A percentile compares a stretch with the other conserved stretches of the same genome.
phyloP scores from a whole-genome alignment of 345 rosid species.

The Aquilaria malaccensis region DNA sequence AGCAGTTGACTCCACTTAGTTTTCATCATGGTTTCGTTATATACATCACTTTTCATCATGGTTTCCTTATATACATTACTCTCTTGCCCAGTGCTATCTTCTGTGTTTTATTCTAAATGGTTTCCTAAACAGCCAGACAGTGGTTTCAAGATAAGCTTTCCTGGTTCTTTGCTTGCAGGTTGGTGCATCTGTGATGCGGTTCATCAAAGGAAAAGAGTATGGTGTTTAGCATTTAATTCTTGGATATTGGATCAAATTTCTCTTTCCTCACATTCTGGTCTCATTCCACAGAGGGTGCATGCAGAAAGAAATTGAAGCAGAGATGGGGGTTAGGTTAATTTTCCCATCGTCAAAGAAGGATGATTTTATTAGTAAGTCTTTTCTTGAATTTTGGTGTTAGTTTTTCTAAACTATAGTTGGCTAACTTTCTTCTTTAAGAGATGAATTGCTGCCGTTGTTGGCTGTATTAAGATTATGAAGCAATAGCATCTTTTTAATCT shows the following conservation, averaged over 20 bases:
- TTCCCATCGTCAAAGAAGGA: conserved; percentile 59
- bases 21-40: too few relatives aligned
- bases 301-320: conserved; percentile 65
- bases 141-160: background rate
- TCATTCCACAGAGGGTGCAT: conserved; percentile 52
- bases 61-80: too few relatives aligned
- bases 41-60: too few relatives aligned
- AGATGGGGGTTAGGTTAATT: conserved; percentile 61
- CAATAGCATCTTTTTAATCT: too few relatives aligned
- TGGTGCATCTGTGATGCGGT: conserved; percentile 73
- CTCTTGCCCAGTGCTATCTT: too few relatives aligned
- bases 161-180: conserved; percentile 39
- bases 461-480: too few relatives aligned
- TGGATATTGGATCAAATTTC: conserved; percentile 9
- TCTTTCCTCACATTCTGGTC: conserved; percentile 15
- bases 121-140: too few relatives aligned
- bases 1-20: too few relatives aligned
- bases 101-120: too few relatives aligned
- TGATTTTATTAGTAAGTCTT: conserved; percentile 60
- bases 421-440: too few relatives aligned
- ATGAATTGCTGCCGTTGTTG: too few relatives aligned
- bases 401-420: too few relatives aligned
- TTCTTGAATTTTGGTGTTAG: background rate
- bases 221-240: conserved; percentile 18
- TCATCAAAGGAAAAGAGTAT: conserved; percentile 73